A percentile compares a stretch with the other conserved stretches of the same genome.
These are phyloP conservation scores for Gelatoporia subvermispora DNA, from an alignment of 768 basidiomycete genomes.

Conservation along the genomic window DNA sequence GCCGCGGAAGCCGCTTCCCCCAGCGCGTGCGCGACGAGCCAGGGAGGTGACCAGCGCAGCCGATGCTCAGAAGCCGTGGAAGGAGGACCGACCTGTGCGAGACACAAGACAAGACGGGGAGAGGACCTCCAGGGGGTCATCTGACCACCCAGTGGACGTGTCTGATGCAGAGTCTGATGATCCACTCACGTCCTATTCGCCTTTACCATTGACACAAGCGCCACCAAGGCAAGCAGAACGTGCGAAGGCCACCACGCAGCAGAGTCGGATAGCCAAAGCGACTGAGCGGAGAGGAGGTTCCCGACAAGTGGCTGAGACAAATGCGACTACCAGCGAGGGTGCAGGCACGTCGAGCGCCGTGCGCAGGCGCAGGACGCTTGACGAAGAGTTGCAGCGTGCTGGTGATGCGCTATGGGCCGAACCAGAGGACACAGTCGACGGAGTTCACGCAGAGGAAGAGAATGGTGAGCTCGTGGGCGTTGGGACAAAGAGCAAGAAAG, in stretches of 20 bases:
- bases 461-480: constrained; percentile 47
- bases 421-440: not conserved
- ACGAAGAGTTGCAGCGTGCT: constrained; percentile 59
- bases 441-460: constrained; percentile 36
- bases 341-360: constrained; percentile 13
- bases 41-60: no score
- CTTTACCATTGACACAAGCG: not conserved
- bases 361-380: constrained; percentile 51
- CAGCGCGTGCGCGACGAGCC: constrained; percentile 31
- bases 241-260: no score
- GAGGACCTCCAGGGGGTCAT: no score
- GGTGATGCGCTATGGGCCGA: constrained; percentile 26
- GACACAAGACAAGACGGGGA: no score
- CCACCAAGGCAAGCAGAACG: no score
- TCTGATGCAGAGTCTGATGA: constrained; percentile 14
- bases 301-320: not conserved
- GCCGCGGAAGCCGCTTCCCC: constrained; percentile 55
- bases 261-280: no score
- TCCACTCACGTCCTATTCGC: not conserved
- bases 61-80: no score
- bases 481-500: constrained; percentile 48
- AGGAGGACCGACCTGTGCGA: no score
- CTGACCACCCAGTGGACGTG: no score
- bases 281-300: no score
- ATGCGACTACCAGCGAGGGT: constrained; percentile 3